Evolutionary conservation across 2,329 filamentous ascomycete genomes (phyloP), one percentile per base, ranked within the genome.

Genomic region (Pochonia chlamydosporia): DNA sequence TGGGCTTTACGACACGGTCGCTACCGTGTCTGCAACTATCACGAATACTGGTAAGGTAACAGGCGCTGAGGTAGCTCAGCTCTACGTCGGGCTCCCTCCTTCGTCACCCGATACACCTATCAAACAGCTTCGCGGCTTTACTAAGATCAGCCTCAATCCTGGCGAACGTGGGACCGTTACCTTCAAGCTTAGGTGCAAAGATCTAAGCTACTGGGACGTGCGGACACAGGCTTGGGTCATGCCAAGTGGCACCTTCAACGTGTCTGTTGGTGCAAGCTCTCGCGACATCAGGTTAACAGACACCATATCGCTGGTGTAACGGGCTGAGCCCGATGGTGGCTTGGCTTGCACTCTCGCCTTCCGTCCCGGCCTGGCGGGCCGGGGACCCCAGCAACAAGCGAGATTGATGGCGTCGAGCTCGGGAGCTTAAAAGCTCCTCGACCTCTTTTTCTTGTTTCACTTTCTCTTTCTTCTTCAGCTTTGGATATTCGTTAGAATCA

Each of bases 181-280:
- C 1, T 82, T 79, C 0, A 76, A 82, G n/a, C 67, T 96, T 47
- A 89, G 82, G 6, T 78, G 91, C 36, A 81, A 89, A 48, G 91
- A 96, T 61, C 57, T 96, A 48, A 89, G 85, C 62, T 93, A 89
- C 70, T 96, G 91, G 91, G 88, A 95, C 56, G 71, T 79, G 1
- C 73, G 61, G 2, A 63, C 69, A 16, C 90, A 96, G 74, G 84
- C 96, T 71, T 96, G 91, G 90, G 78, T 89, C 40, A 57, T 81
- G 11, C 72, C 67, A 7, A 56, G 67, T n/a, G 57, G 66, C 41
- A 58, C 70, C 47, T 81, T 81, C 71, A 78, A 63, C 43, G 71
- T 78, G 8, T 76, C 63, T 50, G 74, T 82, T 8, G 78, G 78
- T 4, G 66, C 70, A 53, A 79, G 74, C 57, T 80, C 76, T 48